Percentiles rank a stretch among this genome's conserved stretches.
Evolutionary conservation across 2,329 filamentous ascomycete genomes (phyloP).

Genomic region (Trichoderma polysporum): DNA sequence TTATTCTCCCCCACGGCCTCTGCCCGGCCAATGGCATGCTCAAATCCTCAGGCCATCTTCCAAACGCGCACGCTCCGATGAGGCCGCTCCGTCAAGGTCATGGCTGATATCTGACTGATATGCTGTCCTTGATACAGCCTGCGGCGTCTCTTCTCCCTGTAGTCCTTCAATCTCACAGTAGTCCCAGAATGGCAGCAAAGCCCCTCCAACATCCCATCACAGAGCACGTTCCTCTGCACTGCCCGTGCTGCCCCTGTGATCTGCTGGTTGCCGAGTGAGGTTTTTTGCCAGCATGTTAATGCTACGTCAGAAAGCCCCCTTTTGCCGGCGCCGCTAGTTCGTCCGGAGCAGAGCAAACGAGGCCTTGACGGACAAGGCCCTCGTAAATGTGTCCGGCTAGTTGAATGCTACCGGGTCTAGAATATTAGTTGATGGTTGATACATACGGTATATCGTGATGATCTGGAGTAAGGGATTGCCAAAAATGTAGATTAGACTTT

Average conservation of each 20-base stretch:
- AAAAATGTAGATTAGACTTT: neutral
- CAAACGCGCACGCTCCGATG: neutral
- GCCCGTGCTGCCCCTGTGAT: constrained; percentile 20
- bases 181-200: constrained; percentile 10
- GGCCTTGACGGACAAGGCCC: neutral
- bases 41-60: constrained; percentile 3
- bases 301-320: constrained; percentile 10
- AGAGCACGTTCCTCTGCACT: constrained; percentile 10
- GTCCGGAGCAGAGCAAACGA: neutral
- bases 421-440: neutral
- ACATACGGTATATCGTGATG: neutral
- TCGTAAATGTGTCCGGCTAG: too few species aligned
- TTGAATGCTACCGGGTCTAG: neutral
- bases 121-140: neutral
- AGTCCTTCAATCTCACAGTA: constrained; percentile 13
- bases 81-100: neutral
- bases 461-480: neutral
- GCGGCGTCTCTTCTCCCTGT: neutral
- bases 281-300: constrained; percentile 11
- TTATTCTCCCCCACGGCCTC: neutral
- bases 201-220: neutral
- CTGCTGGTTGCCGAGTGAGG: constrained; percentile 16
- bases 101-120: neutral
- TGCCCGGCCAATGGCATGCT: neutral
- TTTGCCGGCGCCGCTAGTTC: neutral